Evolutionary conservation across 345 rosid species (phyloP), one percentile per base, ranked within the genome.

Genomic region (Leavenworthia alabamica): DNA sequence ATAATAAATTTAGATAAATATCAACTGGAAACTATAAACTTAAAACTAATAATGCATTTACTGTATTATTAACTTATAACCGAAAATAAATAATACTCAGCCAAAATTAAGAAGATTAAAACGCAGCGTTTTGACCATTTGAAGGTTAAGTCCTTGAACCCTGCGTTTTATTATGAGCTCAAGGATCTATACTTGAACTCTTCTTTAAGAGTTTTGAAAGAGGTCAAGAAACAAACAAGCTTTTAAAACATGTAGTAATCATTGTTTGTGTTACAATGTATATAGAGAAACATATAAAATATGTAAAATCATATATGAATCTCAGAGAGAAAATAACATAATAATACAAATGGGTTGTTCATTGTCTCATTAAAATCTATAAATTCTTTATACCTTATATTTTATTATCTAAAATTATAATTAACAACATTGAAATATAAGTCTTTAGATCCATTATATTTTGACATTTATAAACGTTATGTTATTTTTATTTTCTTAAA

Each of bases 181-280:
- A 88, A 1, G 75, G 75, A 59, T 79, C 89, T 2, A 68, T 85
- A 2, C 12, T 91, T 3, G 96, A 88, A 51, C 84, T 88, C 28
- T 88, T 92, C 76, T 78, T 89, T 2, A 81, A 80, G 61, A 91
- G 98, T 81, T 91, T 91, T 54, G 63, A 64, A 46, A 75, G 77
- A 15, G 96, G 96, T 52, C 59, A 75, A 41, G 72, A 80, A 31
- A 92, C 98, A 8, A 63, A 36, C 3, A 46, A 64, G 71, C 86
- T 92, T 40, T 62, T 92, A 71, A 79, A 78, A 10, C 96, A 89
- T 23, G 56, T 86, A 71, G 96, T 92, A 56, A 77, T 92, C 14
- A 37, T 89, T 72, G 90, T 93, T 17, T 28, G 51, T 28, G 45
- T 32, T 4, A 60, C 37, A 68, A 3, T 60, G 67, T 68, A 52